These are phyloP conservation scores for Mariannaea elegans DNA, from an alignment of 2,329 filamentous ascomycete species.

Conservation along the genomic window DNA sequence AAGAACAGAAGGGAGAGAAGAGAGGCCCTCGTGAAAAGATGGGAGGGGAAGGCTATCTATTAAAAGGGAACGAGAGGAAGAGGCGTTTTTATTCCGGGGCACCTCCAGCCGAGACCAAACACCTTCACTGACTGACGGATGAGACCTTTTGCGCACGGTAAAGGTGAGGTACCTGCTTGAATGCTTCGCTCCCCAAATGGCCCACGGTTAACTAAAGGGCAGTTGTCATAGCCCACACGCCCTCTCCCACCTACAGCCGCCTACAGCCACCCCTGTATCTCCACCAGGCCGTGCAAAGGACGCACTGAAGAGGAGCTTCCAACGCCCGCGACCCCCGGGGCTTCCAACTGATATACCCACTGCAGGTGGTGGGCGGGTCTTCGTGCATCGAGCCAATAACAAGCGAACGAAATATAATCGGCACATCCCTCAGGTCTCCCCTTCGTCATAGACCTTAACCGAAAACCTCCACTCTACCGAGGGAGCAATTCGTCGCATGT, in stretches of 20 bases:
- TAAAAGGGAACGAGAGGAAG: constrained; percentile 40
- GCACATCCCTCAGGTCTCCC: constrained; percentile 38
- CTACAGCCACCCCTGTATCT: constrained; percentile 14
- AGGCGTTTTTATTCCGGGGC: constrained; percentile 38
- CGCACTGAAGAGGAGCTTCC: constrained; percentile 9
- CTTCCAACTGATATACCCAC: constrained; percentile 18
- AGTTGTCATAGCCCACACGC: background rate
- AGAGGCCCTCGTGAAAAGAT: constrained; percentile 32
- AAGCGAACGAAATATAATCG: constrained; percentile 40
- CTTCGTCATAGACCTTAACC: constrained; percentile 43
- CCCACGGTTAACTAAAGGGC: constrained; percentile 17
- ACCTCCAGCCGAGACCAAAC: constrained; percentile 32
- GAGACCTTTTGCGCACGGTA: constrained; percentile 27
- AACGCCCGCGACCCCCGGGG: constrained; percentile 23
- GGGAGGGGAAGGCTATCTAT: constrained; percentile 36
- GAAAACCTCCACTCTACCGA: constrained; percentile 44
- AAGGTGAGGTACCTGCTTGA: constrained; percentile 29
- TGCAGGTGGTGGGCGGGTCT: constrained; percentile 14
- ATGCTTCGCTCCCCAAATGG: constrained; percentile 18
- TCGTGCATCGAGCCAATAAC: constrained; percentile 24
- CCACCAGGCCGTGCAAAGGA: constrained; percentile 18
- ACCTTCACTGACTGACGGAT: constrained; percentile 8
- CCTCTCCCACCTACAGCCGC: background rate
- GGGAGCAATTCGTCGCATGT: constrained; percentile 29
- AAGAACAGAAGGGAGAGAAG: constrained; percentile 27